Evolutionary conservation across 2,329 filamentous ascomycete species (phyloP).

Genomic region (Claviceps pusilla): DNA sequence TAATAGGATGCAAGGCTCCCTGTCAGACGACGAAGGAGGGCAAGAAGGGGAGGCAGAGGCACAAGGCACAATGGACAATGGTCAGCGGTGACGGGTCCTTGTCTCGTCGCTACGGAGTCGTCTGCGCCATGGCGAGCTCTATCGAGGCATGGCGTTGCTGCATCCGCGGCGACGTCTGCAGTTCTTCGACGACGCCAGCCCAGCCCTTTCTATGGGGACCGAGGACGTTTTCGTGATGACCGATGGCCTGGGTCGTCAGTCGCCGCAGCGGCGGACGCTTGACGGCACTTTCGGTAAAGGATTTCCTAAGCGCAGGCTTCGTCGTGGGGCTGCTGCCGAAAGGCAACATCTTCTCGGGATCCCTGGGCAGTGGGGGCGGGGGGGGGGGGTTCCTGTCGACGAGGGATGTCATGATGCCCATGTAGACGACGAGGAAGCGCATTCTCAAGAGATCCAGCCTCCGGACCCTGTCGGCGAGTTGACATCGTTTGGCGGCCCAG

Average conservation of each 20-base stretch:
- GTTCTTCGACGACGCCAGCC: constrained; percentile 47
- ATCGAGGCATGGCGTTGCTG: constrained; percentile 48
- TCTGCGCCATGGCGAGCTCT: constrained; percentile 37
- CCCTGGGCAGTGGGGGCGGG: constrained; percentile 15
- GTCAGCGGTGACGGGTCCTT: not conserved
- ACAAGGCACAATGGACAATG: not conserved
- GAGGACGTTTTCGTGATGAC: constrained; percentile 33
- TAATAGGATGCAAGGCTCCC: too few relatives aligned
- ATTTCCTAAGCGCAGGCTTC: constrained; percentile 23
- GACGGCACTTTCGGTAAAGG: constrained; percentile 28
- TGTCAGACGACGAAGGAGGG: not conserved
- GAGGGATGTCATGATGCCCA: constrained; percentile 37
- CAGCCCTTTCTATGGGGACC: constrained; percentile 39
- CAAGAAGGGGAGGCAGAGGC: not conserved
- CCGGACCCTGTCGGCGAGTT: constrained; percentile 42
- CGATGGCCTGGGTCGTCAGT: constrained; percentile 38
- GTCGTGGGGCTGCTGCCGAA: constrained; percentile 15
- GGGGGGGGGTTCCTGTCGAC: constrained; percentile 21
- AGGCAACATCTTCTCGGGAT: constrained; percentile 20
- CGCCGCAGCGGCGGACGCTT: constrained; percentile 35
- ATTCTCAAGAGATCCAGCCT: constrained; percentile 47
- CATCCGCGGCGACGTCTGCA: constrained; percentile 45
- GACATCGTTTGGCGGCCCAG: constrained; percentile 40
- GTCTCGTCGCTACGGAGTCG: constrained; percentile 7
- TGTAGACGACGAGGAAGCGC: constrained; percentile 49